phyloP scores from a whole-genome alignment of 768 basidiomycete genomes.

The Pholiota molesta region DNA sequence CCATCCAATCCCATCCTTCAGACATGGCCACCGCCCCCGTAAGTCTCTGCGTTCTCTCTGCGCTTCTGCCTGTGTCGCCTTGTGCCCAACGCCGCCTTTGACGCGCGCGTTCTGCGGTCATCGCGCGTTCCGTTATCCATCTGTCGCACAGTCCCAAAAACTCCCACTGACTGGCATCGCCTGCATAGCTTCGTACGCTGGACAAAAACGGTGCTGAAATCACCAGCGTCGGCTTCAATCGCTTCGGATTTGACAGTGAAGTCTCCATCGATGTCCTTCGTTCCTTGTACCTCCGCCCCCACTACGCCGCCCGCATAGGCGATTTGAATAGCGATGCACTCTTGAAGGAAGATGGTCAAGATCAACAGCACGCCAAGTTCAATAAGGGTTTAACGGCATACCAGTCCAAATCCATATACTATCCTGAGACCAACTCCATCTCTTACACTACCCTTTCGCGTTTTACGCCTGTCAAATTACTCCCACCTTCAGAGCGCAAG shows the following conservation, averaged over 20 bases:
- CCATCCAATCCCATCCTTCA: constrained; percentile 9
- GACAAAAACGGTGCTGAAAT: constrained; percentile 81
- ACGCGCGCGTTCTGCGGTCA: neutral
- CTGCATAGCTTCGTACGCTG: constrained; percentile 56
- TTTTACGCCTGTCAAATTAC: constrained; percentile 91
- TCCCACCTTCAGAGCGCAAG: constrained; percentile 78
- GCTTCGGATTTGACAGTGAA: constrained; percentile 90
- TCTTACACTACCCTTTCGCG: constrained; percentile 91
- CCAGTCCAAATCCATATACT: constrained; percentile 86
- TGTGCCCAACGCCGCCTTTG: neutral
- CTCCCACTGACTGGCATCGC: constrained; percentile 19
- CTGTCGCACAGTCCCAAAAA: neutral
- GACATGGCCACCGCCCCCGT: constrained; percentile 24
- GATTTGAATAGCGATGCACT: constrained; percentile 34
- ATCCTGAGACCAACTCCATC: constrained; percentile 78
- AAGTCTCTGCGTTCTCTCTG: constrained; percentile 10
- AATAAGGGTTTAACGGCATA: constrained; percentile 53
- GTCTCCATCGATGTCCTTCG: constrained; percentile 81
- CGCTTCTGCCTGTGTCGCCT: neutral
- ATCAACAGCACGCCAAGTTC: constrained; percentile 55
- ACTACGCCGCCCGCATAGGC: constrained; percentile 59
- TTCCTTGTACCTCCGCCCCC: constrained; percentile 85
- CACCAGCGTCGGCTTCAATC: constrained; percentile 76
- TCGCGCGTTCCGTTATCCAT: neutral
- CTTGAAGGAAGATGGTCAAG: constrained; percentile 41